These are phyloP conservation scores for Neonectria coccinea DNA, from an alignment of 2,329 filamentous ascomycete species.

Conservation along the genomic window DNA sequence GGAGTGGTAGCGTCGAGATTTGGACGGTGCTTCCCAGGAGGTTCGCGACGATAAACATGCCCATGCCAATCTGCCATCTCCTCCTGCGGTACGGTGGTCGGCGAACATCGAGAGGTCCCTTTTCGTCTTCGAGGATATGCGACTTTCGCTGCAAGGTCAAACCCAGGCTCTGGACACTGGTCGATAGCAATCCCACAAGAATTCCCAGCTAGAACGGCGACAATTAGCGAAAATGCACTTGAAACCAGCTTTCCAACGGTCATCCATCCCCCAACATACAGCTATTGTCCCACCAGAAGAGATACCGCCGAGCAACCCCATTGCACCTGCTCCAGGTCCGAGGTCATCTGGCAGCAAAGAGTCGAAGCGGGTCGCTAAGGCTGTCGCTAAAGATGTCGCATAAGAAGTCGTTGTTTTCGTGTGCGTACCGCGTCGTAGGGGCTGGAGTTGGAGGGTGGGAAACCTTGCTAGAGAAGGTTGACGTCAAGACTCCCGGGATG, in stretches of 20 bases:
- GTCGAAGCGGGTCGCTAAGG: constrained; percentile 29
- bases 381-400: constrained; percentile 38
- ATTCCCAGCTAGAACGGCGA: constrained; percentile 78
- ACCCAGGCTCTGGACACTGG: constrained; percentile 93
- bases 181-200: constrained; percentile 91
- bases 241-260: neutral
- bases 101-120: constrained; percentile 79
- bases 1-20: constrained; percentile 94
- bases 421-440: constrained; percentile 5
- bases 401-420: constrained; percentile 34
- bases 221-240: constrained; percentile 36
- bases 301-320: constrained; percentile 80
- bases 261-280: constrained; percentile 60
- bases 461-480: constrained; percentile 26
- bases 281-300: constrained; percentile 83
- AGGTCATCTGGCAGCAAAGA: constrained; percentile 60
- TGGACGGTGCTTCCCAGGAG: constrained; percentile 95
- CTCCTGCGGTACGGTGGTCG: constrained; percentile 89
- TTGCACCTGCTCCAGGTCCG: constrained; percentile 59
- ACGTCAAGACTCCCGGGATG: constrained; percentile 30
- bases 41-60: constrained; percentile 96
- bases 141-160: constrained; percentile 97
- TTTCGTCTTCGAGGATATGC: constrained; percentile 97
- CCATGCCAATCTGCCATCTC: constrained; percentile 97
- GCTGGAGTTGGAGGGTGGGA: neutral